Evolutionary conservation across 108 stramenopile species (phyloP), one percentile per base, ranked within the genome.

Genomic region (Epipyxis sp.): DNA sequence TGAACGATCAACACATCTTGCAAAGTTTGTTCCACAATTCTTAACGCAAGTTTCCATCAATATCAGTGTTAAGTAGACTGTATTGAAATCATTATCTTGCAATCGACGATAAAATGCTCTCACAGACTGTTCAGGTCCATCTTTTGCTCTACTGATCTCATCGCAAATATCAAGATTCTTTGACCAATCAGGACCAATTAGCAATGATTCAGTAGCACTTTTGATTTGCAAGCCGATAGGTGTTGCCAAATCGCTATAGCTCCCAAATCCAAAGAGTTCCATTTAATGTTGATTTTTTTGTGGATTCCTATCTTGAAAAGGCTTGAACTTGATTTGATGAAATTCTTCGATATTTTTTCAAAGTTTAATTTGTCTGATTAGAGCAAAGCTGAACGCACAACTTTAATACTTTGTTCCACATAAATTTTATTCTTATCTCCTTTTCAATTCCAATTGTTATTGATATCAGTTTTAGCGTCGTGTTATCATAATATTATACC

Each of bases 91-190:
- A 42, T 39, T 82, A 25, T 82, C 83, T 25, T 83, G 80, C 1
- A 50, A 69, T 32, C 81, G 29, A 3, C 82, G 39, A 29, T 57
- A 42, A 42, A 80, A 54, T 50, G 79, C 71, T n/a, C 16, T 67
- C 20, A 69, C 79, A 40, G 71, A 30, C 54, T 32, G 25, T 45
- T 65, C 79, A 42, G 44, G 32, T 37, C 6, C 30, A 16, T 80
- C 79, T 40, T 27, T 3, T 10, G 43, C 41, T 44, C 57, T 1
- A 50, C 74, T 80, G 46, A 80, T 39, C 1, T 16, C 46, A 40
- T 80, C 79, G 35, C 79, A 80, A 10, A 80, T 37, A 3, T 69
- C 62, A 69, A 80, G 27, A 29, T 80, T 80, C 69, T 59, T 27
- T 13, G 71, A 20, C 79, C 79, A 80, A 74, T 80, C 79, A 1